A percentile compares a stretch with the other conserved stretches of the same genome.
Evolutionary conservation across 2,329 filamentous ascomycete genomes (phyloP).

Genomic region (Phyllosticta citribraziliensis): DNA sequence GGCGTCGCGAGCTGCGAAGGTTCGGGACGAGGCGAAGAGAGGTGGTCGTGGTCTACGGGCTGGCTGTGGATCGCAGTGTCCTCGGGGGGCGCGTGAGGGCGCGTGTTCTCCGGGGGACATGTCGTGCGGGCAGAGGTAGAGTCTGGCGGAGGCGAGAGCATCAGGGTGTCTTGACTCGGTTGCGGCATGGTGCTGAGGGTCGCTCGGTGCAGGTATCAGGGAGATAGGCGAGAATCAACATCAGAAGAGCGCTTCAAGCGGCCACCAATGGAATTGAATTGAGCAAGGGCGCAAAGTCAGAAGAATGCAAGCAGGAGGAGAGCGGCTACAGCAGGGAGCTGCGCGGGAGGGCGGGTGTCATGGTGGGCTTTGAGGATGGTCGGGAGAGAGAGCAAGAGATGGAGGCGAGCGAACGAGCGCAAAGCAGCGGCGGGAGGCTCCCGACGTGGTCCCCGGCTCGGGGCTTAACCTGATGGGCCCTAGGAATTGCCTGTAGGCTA

Average conservation of each 20-base stretch:
- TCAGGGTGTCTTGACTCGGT: conserved; percentile 34
- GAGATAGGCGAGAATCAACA: conserved; percentile 4
- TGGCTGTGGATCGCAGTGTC: conserved; percentile 3
- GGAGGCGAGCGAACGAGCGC: neutral
- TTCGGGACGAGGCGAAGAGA: neutral
- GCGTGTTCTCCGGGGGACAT: conserved; percentile 40
- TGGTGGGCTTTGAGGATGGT: neutral
- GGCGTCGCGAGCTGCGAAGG: conserved; percentile 17
- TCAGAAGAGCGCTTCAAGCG: neutral
- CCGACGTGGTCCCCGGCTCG: neutral
- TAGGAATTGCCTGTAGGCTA: neutral
- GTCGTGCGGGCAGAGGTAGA: conserved; percentile 36
- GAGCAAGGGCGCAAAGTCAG: conserved; percentile 8
- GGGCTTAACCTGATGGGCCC: neutral
- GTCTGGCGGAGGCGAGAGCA: conserved; percentile 31
- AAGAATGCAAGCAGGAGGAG: neutral
- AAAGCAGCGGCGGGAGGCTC: neutral
- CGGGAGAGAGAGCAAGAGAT: neutral
- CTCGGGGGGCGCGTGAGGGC: conserved; percentile 13
- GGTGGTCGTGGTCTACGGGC: conserved; percentile 1
- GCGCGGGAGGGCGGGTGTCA: conserved; percentile 1
- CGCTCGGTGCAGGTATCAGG: conserved; percentile 6
- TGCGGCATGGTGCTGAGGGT: conserved; percentile 38
- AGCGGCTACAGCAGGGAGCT: conserved; percentile 8
- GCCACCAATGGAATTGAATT: conserved; percentile 3